Evolutionary conservation across 164 flowering plant genomes (phyloP).

Genomic region (Nelumbo lutea): DNA sequence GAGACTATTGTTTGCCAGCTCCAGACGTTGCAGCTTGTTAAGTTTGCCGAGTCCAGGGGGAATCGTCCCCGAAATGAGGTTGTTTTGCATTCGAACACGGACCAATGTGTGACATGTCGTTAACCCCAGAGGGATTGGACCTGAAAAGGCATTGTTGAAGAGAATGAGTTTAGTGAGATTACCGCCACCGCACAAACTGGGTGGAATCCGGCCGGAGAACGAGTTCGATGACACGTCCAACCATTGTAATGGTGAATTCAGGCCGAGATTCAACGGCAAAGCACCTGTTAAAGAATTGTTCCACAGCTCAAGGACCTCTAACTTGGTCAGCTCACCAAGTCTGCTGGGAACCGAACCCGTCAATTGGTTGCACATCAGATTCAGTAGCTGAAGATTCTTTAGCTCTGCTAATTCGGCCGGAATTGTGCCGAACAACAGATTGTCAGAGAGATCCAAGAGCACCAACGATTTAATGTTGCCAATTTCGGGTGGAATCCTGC

Average conservation of each 20-base stretch:
- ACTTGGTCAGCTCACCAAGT: conserved; percentile 38
- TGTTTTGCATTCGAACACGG: conserved; percentile 78
- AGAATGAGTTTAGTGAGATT: conserved; percentile 88
- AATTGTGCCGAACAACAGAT: conserved; percentile 57
- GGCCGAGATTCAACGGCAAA: conserved; percentile 68
- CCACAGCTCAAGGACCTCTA: conserved; percentile 83
- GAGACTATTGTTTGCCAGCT: conserved; percentile 71
- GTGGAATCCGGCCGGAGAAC: conserved; percentile 71
- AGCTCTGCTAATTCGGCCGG: conserved; percentile 55
- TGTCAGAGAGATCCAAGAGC: conserved; percentile 75
- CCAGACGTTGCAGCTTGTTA: conserved; percentile 64
- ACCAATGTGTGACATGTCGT: conserved; percentile 63
- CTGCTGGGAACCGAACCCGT: conserved; percentile 61
- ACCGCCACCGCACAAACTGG: conserved; percentile 51
- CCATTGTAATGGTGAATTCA: conserved; percentile 70
- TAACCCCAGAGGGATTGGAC: conserved; percentile 56
- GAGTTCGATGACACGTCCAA: conserved; percentile 83
- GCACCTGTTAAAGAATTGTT: conserved; percentile 81
- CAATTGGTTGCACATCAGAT: conserved; percentile 70
- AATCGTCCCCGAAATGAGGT: conserved; percentile 64
- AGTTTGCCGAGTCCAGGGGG: conserved; percentile 79
- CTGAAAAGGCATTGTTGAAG: conserved; percentile 82
- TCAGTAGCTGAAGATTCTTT: conserved; percentile 63
- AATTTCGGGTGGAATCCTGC: conserved; percentile 53
- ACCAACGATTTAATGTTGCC: conserved; percentile 50